These are phyloP conservation scores for Blastocystis sp. DNA, from an alignment of 352 stramenopile species.

Conservation along the genomic window DNA sequence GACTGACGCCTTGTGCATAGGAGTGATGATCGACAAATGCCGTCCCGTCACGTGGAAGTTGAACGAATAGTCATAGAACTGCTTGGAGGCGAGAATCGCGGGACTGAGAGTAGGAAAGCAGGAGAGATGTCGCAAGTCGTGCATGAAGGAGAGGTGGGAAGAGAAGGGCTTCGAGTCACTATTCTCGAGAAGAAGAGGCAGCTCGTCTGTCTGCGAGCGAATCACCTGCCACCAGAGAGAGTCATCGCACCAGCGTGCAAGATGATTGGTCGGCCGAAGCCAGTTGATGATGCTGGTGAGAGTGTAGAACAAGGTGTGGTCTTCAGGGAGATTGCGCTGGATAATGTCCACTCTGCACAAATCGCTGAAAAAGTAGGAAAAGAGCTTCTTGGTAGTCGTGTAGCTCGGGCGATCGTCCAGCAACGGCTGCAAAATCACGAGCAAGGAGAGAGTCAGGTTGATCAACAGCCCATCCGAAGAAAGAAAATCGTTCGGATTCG, in stretches of 20 bases:
- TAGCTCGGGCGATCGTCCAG: not conserved
- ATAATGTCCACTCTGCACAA: conserved; percentile 23
- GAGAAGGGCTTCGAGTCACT: not conserved
- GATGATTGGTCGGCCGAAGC: not conserved
- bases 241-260: not conserved
- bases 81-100: not conserved
- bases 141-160: not conserved
- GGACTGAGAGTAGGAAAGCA: not conserved
- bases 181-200: not conserved
- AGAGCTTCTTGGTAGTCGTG: not conserved
- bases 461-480: not conserved
- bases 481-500: not conserved
- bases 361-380: conserved; percentile 27
- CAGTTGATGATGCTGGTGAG: conserved; percentile 22
- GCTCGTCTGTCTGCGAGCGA: not conserved
- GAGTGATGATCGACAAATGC: not conserved
- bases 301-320: not conserved
- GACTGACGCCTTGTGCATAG: not conserved
- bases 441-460: not conserved
- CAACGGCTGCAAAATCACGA: not conserved
- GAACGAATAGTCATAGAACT: conserved; percentile 36
- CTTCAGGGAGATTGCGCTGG: not conserved
- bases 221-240: not conserved
- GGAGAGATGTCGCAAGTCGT: not conserved
- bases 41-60: conserved; percentile 27